Percentiles rank a stretch among this genome's conserved stretches.
Conservation (phyloP, 805 yeast genomes). For the Pichia gijzeniarum region DNA sequence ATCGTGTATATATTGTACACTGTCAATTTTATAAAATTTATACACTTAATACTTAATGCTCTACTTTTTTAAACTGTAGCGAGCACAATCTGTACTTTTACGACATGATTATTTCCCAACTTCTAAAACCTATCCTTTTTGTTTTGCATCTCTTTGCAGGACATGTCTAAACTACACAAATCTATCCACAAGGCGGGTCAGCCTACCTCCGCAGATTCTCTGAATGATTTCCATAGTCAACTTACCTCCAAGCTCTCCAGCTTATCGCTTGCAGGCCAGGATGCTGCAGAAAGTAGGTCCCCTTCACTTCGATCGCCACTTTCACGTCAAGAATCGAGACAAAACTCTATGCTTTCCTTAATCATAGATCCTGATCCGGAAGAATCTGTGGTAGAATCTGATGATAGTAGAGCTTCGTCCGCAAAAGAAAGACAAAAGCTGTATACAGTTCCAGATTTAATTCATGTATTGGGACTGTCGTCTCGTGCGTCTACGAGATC, state of each 20-base stretch:
- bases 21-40: too few relatives aligned
- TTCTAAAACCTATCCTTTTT: neutral
- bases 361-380: slow-evolving; percentile 19
- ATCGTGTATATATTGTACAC: too few relatives aligned
- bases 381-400: slow-evolving; percentile 8
- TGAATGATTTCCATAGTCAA: slow-evolving; percentile 6
- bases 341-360: slow-evolving; percentile 23
- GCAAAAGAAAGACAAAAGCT: slow-evolving; percentile 9
- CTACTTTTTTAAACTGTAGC: too few relatives aligned
- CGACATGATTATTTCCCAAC: neutral
- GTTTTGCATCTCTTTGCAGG: neutral
- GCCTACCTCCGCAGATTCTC: neutral
- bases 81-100: too few relatives aligned
- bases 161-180: slow-evolving; percentile 13
- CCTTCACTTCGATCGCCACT: slow-evolving; percentile 10
- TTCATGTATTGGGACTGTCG: slow-evolving; percentile 35
- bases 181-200: slow-evolving; percentile 5
- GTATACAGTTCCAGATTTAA: slow-evolving; percentile 38
- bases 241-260: slow-evolving; percentile 6
- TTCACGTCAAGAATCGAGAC: slow-evolving; percentile 23
- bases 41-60: too few relatives aligned
- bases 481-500: slow-evolving; percentile 24
- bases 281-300: neutral
- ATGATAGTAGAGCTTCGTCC: neutral
- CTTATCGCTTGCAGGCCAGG: neutral